phyloP scores from a whole-genome alignment of 495 filamentous ascomycete genomes.

The Bacidia rubella region DNA sequence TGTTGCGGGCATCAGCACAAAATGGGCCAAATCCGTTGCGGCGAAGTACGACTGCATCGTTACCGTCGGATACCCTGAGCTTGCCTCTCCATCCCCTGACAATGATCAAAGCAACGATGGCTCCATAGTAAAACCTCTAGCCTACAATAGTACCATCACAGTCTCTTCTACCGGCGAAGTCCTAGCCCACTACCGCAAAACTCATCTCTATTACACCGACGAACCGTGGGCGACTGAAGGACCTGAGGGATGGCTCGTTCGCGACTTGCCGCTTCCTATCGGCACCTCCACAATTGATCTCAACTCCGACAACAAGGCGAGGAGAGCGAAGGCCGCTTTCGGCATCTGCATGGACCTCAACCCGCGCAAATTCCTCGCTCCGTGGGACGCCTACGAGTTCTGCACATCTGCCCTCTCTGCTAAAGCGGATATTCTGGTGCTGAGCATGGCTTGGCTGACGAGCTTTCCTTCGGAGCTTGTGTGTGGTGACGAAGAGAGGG shows the following conservation, averaged over 20 bases:
- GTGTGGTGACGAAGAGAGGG: slow-evolving; percentile 22
- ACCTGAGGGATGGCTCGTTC: slow-evolving; percentile 37
- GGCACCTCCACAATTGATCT: background rate
- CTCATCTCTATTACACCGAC: slow-evolving; percentile 81
- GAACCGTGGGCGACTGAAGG: slow-evolving; percentile 84
- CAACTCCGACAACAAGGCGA: slow-evolving; percentile 1
- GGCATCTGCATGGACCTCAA: slow-evolving; percentile 74
- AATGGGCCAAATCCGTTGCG: slow-evolving; percentile 70
- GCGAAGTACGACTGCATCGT: slow-evolving; percentile 61
- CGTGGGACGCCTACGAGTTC: slow-evolving; percentile 73
- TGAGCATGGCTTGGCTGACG: slow-evolving; percentile 86
- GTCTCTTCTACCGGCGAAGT: slow-evolving; percentile 60
- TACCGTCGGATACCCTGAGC: slow-evolving; percentile 84
- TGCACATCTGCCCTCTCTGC: slow-evolving; percentile 59
- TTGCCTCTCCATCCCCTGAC: slow-evolving; percentile 30
- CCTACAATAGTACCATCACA: slow-evolving; percentile 76
- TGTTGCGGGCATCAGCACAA: slow-evolving; percentile 54
- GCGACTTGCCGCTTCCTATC: background rate
- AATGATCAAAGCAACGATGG: slow-evolving; percentile 10
- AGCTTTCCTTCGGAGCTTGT: slow-evolving; percentile 32
- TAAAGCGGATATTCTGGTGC: slow-evolving; percentile 55
- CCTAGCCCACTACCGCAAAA: slow-evolving; percentile 76
- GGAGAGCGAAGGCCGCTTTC: slow-evolving; percentile 44
- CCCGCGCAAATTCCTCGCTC: slow-evolving; percentile 65
- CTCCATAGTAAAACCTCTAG: slow-evolving; percentile 27